Evolutionary conservation across 768 basidiomycete species (phyloP).

Genomic region (Phanerochaete sordida): DNA sequence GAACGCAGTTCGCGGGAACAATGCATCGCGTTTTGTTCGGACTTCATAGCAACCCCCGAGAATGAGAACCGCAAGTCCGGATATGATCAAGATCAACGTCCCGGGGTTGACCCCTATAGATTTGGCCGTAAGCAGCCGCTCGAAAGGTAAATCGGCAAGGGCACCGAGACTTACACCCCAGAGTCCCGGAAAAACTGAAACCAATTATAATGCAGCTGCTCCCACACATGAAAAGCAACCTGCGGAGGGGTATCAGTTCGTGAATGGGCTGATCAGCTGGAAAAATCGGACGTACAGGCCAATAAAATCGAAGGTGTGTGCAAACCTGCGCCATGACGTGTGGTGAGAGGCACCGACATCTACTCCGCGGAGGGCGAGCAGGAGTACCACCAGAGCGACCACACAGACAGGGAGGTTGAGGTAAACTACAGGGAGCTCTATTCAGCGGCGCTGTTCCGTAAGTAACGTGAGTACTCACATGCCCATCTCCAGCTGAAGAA

Average conservation of each 20-base stretch:
- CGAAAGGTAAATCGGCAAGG: not conserved
- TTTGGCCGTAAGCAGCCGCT: slow-evolving; percentile 8
- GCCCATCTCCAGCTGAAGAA: slow-evolving; percentile 76
- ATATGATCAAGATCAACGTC: slow-evolving; percentile 56
- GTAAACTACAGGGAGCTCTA: slow-evolving; percentile 49
- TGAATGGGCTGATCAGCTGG: slow-evolving; percentile 12
- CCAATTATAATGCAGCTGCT: slow-evolving; percentile 75
- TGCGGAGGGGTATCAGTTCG: slow-evolving; percentile 28
- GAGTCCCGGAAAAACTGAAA: slow-evolving; percentile 68
- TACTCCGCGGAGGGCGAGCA: slow-evolving; percentile 57
- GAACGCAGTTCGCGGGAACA: slow-evolving; percentile 68
- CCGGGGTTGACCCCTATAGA: slow-evolving; percentile 57
- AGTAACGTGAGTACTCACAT: slow-evolving; percentile 48
- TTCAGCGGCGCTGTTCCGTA: not conserved
- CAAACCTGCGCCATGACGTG: slow-evolving; percentile 55
- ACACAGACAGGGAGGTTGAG: slow-evolving; percentile 78
- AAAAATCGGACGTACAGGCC: slow-evolving; percentile 64
- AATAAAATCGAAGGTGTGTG: slow-evolving; percentile 65
- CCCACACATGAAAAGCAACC: slow-evolving; percentile 69
- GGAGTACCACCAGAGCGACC: slow-evolving; percentile 53
- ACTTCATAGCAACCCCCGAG: slow-evolving; percentile 67
- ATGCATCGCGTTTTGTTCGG: slow-evolving; percentile 59
- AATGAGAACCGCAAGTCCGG: slow-evolving; percentile 52
- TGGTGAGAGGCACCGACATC: slow-evolving; percentile 40
- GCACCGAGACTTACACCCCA: slow-evolving; percentile 54